Percentiles rank a stretch among this genome's conserved stretches.
These are phyloP conservation scores for Kwoniella sp. DNA, from an alignment of 768 basidiomycete genomes.

Conservation along the genomic window DNA sequence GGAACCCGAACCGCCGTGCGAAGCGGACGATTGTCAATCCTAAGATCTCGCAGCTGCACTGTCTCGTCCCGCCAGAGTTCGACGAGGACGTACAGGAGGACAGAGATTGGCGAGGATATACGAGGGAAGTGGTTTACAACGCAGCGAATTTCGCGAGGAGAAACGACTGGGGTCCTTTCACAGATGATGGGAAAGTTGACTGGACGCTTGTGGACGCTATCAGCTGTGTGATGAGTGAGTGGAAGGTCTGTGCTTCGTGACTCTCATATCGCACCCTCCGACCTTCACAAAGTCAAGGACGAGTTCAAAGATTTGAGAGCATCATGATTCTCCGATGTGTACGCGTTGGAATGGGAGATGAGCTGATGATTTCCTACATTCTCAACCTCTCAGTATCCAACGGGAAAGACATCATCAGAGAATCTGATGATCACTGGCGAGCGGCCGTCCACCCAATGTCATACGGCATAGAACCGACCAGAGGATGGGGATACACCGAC, in stretches of 20 bases:
- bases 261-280: constrained; percentile 6
- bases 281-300: too few species aligned
- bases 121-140: constrained; percentile 42
- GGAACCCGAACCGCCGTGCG: constrained; percentile 28
- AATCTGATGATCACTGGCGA: constrained; percentile 41
- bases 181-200: constrained; percentile 44
- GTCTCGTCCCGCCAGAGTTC: constrained; percentile 33
- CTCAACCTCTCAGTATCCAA: constrained; percentile 34
- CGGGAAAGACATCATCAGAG: constrained; percentile 36
- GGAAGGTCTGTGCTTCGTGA: not conserved
- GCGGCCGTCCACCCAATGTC: constrained; percentile 37
- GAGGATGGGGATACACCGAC: constrained; percentile 43
- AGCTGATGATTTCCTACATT: too few species aligned
- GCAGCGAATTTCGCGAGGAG: constrained; percentile 31
- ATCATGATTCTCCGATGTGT: too few species aligned
- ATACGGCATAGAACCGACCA: constrained; percentile 36
- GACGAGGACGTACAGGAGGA: constrained; percentile 27
- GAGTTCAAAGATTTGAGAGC: too few species aligned
- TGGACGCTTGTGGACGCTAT: constrained; percentile 51
- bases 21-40: constrained; percentile 34
- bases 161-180: constrained; percentile 52
- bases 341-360: not conserved
- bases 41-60: constrained; percentile 33
- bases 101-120: constrained; percentile 33
- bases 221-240: constrained; percentile 48